Evolutionary conservation across 2,329 filamentous ascomycete genomes (phyloP), one percentile per base, ranked within the genome.

Genomic region (Pezicula radicicola): DNA sequence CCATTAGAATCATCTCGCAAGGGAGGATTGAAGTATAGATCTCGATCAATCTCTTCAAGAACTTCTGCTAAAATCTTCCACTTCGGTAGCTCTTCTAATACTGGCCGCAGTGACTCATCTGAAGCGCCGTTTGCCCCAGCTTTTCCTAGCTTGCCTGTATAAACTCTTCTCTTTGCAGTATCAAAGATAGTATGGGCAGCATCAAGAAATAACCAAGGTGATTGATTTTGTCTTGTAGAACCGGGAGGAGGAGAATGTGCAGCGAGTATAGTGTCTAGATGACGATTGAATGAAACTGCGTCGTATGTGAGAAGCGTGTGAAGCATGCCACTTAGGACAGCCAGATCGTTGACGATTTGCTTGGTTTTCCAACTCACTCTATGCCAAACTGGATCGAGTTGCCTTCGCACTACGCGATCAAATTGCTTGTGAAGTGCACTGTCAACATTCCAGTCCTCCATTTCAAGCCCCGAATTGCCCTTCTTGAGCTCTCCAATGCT

Each of bases 311-410:
- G 79, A 18, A 99, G 76, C 35, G 77, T 87, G 70, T 93, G 88
- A 15, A 99, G 78, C 68, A 97, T 87, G 19, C 84, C 85, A 52
- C 93, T 83, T 36, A 99, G 77, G 16, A 96, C 85, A 0, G 87
- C 88, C 60, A 99, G 70, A 66, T 97, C 94, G 62, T 86, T 88
- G 51, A 96, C 93, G 60, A 99, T 96, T 70, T 97, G 92, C 63
- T 88, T 90, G 2, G 93, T 97, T 70, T 94, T 91, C 79, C 89
- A 96, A 68, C 89, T 97, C 48, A 96, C 89, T 49, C 94, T 84
- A 73, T 99, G 94, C 94, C 94, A 99, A 53, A 97, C 92, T 4
- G 93, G 92, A 65, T 97, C 92, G 16, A 99, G 75, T 69, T 99
- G 94, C 52, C 92, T 82, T 55, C 93, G 82, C 47, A 99, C 85